A percentile compares a stretch with the other conserved stretches of the same genome.
These are phyloP conservation scores for Cantharellus anzutake DNA, from an alignment of 768 basidiomycete genomes.

Conservation along the genomic window DNA sequence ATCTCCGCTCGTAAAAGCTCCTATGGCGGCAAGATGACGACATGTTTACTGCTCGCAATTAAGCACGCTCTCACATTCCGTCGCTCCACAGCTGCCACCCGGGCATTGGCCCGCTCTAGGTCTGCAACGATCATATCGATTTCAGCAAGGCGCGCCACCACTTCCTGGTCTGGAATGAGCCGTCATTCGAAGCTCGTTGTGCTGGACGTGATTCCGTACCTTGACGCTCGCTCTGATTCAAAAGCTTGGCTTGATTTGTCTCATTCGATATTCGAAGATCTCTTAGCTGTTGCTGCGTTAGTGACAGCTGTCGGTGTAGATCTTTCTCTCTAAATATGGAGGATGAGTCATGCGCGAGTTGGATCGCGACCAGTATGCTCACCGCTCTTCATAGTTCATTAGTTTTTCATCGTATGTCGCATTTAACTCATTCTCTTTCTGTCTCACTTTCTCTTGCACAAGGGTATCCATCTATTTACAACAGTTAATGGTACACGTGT, in stretches of 20 bases:
- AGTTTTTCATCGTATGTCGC: constrained; percentile 94
- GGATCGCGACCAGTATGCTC: constrained; percentile 10
- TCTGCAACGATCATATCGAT: constrained; percentile 91
- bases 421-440: constrained; percentile 92
- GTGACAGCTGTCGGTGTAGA: constrained; percentile 74
- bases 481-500: background rate
- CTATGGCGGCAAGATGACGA: constrained; percentile 21
- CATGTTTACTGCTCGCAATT: background rate
- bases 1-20: constrained; percentile 93
- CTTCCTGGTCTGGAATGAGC: constrained; percentile 57
- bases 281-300: constrained; percentile 73
- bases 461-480: constrained; percentile 75
- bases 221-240: constrained; percentile 82
- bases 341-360: background rate
- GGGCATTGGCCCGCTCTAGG: constrained; percentile 83
- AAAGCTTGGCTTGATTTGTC: constrained; percentile 75
- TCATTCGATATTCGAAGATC: constrained; percentile 86
- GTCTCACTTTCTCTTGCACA: constrained; percentile 71
- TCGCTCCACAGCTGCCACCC: constrained; percentile 81
- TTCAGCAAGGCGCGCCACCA: constrained; percentile 74
- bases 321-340: constrained; percentile 60
- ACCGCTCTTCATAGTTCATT: constrained; percentile 93
- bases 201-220: constrained; percentile 26
- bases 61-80: constrained; percentile 45
- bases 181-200: background rate